Base-by-base conservation (phyloP, 176 grass and related monocot species). In the Triticum turgidum region DNA sequence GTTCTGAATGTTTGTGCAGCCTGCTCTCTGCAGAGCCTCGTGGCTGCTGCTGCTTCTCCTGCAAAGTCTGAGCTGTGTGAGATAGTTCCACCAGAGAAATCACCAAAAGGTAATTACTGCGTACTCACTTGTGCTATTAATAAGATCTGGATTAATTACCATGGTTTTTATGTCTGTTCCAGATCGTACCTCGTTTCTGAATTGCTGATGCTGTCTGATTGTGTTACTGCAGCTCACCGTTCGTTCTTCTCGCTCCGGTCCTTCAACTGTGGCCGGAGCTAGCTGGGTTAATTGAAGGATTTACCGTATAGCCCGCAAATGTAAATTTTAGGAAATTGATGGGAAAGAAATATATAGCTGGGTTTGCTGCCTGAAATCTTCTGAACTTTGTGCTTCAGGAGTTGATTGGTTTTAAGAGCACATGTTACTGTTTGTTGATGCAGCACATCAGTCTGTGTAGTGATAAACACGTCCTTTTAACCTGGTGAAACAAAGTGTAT, bases 201-300 rank as follows among this genome's bases (percentile, higher is more conserved):
- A 66, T 4, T 49, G 18, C 14, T 30, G 9, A 69, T 69, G 29
- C 1, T 75, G 37, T 59, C 9, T 34, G 25, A 6, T 76, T 61
- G 76, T 80, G 33, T 27, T 41, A 13, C 18, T 54, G 41, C 86
- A 91, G 89, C 63, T 54, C 89, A 88, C 77, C 69, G 86, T 1
- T 82, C 89, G 0, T 85, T 91, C 86, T 91, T 91, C 86, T 88
- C 89, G 0, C 84, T 91, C 52, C 82, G 62, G 7, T 69, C 86
- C 11, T 83, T 91, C 82, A 85, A 88, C 61, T 91, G 86, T 6
- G 86, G 89, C 20, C 68, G 82, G 82, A 59, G 56, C 56, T 59
- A 59, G 56, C 6, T 59, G 44, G 82, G 18, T 81, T 77, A 56
- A 41, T 14, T 25, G 39, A 35, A 8, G 29, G 25, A 8, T 59